Base-by-base conservation (phyloP, 805 yeast species). In the Hagleromyces aurorensis region DNA sequence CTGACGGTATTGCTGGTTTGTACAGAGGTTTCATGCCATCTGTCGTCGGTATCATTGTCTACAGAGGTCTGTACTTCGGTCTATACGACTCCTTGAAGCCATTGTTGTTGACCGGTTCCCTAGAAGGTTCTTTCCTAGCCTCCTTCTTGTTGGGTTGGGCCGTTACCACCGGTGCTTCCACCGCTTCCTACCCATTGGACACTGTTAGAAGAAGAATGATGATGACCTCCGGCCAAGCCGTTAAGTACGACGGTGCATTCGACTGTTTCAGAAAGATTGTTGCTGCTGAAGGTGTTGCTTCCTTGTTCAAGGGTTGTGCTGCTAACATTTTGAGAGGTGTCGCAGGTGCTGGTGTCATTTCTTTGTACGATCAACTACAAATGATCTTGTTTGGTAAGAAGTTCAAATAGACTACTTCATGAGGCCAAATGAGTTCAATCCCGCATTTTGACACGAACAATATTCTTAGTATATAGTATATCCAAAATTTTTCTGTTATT, bases 301-400 rank as follows among this genome's bases (percentile, higher is more conserved):
- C 96, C 56, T 75, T 86, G 69, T 86, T 86, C 89, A 87, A 84
- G 78, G 96, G 96, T 75, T 86, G 95, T 70, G 95, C 89, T 79
- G 96, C 96, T 68, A 86, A 86, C 91, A 86, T 86, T 78, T 77
- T 86, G 70, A 86, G 96, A 81, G 96, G 96, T 84, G 95, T 86
- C 64, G 96, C 96, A 69, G 94, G 95, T 78, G 96, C 96, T 63
- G 95, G 95, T 83, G 96, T 87, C 59, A 84, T 86, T 68, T 86
- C 96, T 73, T 61, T 87, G 76, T 86, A 87, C 75, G 96, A 87
- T 70, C 94, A 86, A 74, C 73, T 86, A 67, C 96, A 86, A 74
- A 68, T 86, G 70, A 78, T 86, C 76, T 37, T 87, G 57, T 85
- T 86, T 69, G 96, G 96, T 70, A 85, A 86, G 84, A 84, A 85